Base-by-base conservation (phyloP, 2,329 filamentous ascomycete species). In the Colletotrichum gloeosporioides region DNA sequence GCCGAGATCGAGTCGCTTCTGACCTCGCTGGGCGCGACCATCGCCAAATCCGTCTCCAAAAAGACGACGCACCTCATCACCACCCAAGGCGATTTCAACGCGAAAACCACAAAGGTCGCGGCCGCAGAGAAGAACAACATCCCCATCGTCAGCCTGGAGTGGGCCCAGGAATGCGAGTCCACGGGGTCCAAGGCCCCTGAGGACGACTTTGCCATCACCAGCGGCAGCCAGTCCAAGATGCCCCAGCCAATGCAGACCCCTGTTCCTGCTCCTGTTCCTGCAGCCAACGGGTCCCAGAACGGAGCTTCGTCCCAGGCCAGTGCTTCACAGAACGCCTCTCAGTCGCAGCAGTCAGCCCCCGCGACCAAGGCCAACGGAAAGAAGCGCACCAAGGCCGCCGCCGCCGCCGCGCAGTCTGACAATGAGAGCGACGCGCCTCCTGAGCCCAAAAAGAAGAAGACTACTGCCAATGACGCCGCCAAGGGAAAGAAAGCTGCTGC, bases 161-260 rank as follows among this genome's bases (percentile, higher is more conserved):
- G 94, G 94, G 84, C 93, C n/a, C 78, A 90, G 3, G 88, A 92
- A n/a, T 92, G 88, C 27, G 84, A 89, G 49, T 77, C 84, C 16
- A 82, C 84, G 18, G 85, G 85, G 62, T 81, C 84, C 13, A 86
- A 84, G 36, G 80, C 88, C 69, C 67, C 80, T 4, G 87, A 87
- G 79, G 78, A 73, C 27, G 67, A 63, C 27, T 86, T 84, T 69
- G 59, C 67, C n/a, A 77, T 83, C 34, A 74, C 62, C 66, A 59
- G 57, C 18, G 75, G 65, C 62, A 59, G 57, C 27, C 57, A 63
- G 64, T 55, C 64, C 32, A 69, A 71, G 18, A 63, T 63, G 59
- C 27, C 66, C 12, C 32, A 70, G 59, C 57, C 68, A 15, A 49
- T 31, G 34, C 55, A 62, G 27, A n/a, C 73, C 31, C 39, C 12